A percentile compares a stretch with the other conserved stretches of the same genome.
phyloP scores from a whole-genome alignment of 148 eudicot species.

The Amaranthus palmeri region DNA sequence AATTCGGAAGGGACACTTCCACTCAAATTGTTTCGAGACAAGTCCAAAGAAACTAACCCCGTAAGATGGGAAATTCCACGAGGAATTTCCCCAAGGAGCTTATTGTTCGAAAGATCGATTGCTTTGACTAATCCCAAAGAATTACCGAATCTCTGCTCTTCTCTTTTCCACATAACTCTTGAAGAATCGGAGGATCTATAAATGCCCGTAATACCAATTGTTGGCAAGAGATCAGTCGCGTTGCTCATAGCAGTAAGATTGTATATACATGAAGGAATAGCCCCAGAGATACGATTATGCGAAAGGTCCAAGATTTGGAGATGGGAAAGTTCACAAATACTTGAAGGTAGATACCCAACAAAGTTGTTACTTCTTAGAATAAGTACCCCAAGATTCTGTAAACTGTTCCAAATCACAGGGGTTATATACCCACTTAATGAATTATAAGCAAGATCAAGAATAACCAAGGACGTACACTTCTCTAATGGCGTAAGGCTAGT shows the following conservation, averaged over 20 bases:
- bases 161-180: constrained; percentile 17
- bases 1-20: constrained; percentile 17
- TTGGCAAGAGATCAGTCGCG: neutral
- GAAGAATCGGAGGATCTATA: neutral
- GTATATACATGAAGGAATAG: constrained; percentile 11
- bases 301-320: constrained; percentile 20
- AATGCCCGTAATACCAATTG: neutral
- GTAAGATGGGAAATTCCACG: constrained; percentile 8
- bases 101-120: constrained; percentile 15
- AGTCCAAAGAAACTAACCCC: constrained; percentile 7
- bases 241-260: constrained; percentile 15
- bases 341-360: constrained; percentile 13
- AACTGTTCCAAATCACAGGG: neutral
- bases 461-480: constrained; percentile 13
- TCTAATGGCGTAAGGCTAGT: neutral
- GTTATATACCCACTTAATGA: constrained; percentile 16
- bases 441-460: constrained; percentile 14
- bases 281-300: constrained; percentile 13
- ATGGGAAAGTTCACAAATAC: constrained; percentile 6
- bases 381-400: constrained; percentile 2
- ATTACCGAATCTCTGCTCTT: constrained; percentile 9
- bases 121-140: constrained; percentile 10
- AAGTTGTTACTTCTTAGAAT: constrained; percentile 13
- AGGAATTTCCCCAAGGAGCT: constrained; percentile 14
- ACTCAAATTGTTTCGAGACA: constrained; percentile 12